Evolutionary conservation across 2,329 filamentous ascomycete species (phyloP), one percentile per base, ranked within the genome.

Genomic region (Paracoccidioides lutzii): DNA sequence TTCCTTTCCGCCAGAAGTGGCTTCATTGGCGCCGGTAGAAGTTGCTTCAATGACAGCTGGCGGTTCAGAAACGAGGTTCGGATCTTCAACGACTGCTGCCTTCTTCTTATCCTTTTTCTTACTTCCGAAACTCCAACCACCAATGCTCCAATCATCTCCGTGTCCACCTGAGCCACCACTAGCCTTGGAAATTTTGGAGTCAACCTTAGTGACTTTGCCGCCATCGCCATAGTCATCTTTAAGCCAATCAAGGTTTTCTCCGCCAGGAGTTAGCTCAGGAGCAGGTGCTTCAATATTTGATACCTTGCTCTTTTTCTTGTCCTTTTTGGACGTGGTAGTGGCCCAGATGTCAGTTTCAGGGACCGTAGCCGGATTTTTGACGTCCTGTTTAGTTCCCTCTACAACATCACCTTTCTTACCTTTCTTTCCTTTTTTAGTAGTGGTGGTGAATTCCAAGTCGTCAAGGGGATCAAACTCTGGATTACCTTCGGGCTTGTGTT

Each of bases 1-100:
- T 37, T 62, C 64, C 66, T 66, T 70, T 28, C 61, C 62, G 32
- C 60, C 60, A 55, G 65, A 64, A 69, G 69, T 71, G 54, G 69
- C 68, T 38, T 70, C 68, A 12, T 72, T 71, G 9, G 70, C 67
- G 12, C 63, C 65, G 4, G 59, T 59, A 3, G 65, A 53, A 10
- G 64, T 60, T 14, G 65, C 61, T 12, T 62, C 63, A 52, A 60
- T 52, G 33, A 62, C 65, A 38, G 65, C 62, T 8, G 64, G 59
- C 41, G 66, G 63, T 14, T 66, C 64, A n/a, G 65, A 62, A 12
- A 64, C 63, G 12, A 65, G 60, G 22, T 59, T 54, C 53, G 63
- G 59, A 22, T 69, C 66, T 45, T 65, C 66, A 40, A 57, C 52
- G 35, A 59, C 55, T n/a, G 57, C 10, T 35, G 51, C 69, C 52